Evolutionary conservation across 331 rosid species (phyloP), one percentile per base, ranked within the genome.

Genomic region (Acacia concinna): DNA sequence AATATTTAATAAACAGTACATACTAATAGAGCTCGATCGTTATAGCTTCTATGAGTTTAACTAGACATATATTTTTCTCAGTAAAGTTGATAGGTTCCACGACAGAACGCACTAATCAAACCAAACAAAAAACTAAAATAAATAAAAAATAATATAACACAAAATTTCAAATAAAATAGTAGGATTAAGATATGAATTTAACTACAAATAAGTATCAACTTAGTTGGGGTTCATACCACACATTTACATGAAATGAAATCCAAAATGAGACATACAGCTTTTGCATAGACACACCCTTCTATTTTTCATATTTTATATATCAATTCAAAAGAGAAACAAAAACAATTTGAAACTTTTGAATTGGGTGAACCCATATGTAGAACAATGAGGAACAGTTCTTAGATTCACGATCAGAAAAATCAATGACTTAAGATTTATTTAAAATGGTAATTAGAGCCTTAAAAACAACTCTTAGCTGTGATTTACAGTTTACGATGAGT

Each of bases 401-500:
- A n/a, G n/a, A n/a, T n/a, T n/a, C 40, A 2, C 40, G 1, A 37
- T 6, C 40, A 37, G 40, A 0, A 37, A 37, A 37, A 37, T 7
- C 8, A 37, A 37, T 37, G 40, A 37, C 10, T 37, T 37, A 1
- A 1, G 40, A 10, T 0, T 37, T 37, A 37, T 37, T 37, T 37
- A 0, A 37, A 37, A 37, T 37, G 0, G 8, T 4, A 0, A 37
- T 37, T 37, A 37, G 40, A 37, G 40, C 0, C 1, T 37, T 1
- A 37, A 37, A 0, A 0, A 7, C 10, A 37, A 0, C 1, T 38
- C 8, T 38, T 0, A 8, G 0, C 2, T 38, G 1, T 38, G 1
- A 8, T 38, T 8, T 38, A 38, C 0, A 0, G 2, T 38, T 6
- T 38, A 38, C 2, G 2, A 38, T 1, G 0, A 8, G 41, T 38